phyloP scores from a whole-genome alignment of 2,329 filamentous ascomycete genomes.

The Trichoderma citrinoviride region DNA sequence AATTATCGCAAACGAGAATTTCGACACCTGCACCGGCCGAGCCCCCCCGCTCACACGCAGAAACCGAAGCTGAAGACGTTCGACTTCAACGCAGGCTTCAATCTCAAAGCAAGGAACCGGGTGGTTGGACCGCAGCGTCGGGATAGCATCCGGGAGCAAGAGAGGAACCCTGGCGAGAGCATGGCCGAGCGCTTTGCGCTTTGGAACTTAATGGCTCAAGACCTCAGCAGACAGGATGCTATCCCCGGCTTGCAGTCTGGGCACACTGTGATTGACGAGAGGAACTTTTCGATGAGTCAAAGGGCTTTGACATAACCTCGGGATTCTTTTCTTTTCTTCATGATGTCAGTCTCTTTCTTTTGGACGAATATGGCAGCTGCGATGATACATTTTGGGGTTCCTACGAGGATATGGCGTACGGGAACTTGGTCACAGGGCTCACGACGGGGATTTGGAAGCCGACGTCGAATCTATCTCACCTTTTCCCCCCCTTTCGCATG shows the following conservation, averaged over 20 bases:
- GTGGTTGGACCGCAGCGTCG: slow-evolving; percentile 7
- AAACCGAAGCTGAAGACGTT: slow-evolving; percentile 25
- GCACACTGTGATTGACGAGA: slow-evolving; percentile 41
- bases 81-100: neutral
- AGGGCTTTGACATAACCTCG: neutral
- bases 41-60: slow-evolving; percentile 29
- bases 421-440: slow-evolving; percentile 14
- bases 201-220: slow-evolving; percentile 40
- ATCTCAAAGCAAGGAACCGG: neutral
- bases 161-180: slow-evolving; percentile 23
- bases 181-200: slow-evolving; percentile 34
- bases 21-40: slow-evolving; percentile 24
- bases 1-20: slow-evolving; percentile 44
- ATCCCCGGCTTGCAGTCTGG: slow-evolving; percentile 37
- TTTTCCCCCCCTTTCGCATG: neutral
- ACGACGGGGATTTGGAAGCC: neutral
- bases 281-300: slow-evolving; percentile 34
- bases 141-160: slow-evolving; percentile 14
- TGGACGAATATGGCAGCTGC: neutral
- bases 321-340: neutral
- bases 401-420: neutral
- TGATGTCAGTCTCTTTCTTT: neutral
- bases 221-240: slow-evolving; percentile 39
- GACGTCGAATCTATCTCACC: neutral
- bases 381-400: neutral